Base-by-base conservation (phyloP, 2,329 filamentous ascomycete species). In the Dactylonectria macrodidyma region DNA sequence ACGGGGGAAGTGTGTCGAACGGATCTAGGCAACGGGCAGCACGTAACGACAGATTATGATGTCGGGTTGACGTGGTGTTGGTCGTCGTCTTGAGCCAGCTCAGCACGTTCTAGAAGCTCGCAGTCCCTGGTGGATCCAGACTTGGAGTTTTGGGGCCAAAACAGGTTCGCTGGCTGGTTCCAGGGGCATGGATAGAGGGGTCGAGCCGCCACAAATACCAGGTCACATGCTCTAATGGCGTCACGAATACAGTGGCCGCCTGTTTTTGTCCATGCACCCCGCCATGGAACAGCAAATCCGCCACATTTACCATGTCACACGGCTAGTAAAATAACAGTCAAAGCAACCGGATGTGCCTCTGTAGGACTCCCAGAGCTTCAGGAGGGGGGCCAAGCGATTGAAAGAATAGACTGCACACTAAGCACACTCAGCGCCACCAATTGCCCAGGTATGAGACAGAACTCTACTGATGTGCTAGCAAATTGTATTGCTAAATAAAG, bases 51-150 rank as follows among this genome's bases (percentile, higher is more conserved):
- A 24, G 19, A n/a, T 44, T 34, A 16, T 9, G 9, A 26, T 57
- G 24, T n/a, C 8, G 16, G 16, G 41, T 33, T 56, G 66, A 51
- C 38, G 62, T 56, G 51, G 46, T 46, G 44, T 60, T 52, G 55
- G 47, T 61, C 38, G 55, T 47, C 60, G 52, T 47, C 60, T 46
- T 34, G 22, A 44, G n/a, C 38, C 14, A 52, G 30, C 14, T 69
- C 64, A 38, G 72, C 58, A 71, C 72, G 56, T 76, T 76, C 74
- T 74, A 74, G 74, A 76, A 76, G 74, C 69, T 74, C 59, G 22
- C 52, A 57, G 59, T 50, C 14, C 58, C 67, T 73, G 68, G 71
- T 71, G 73, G 71, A 72, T 19, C 19, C 19, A 19, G 69, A 10
- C 36, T 38, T 38, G 4, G 36, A 5, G 9, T 5, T 38, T 10